These are phyloP conservation scores for Cladophialophora immunda DNA, from an alignment of 2,329 filamentous ascomycete genomes.

Conservation along the genomic window DNA sequence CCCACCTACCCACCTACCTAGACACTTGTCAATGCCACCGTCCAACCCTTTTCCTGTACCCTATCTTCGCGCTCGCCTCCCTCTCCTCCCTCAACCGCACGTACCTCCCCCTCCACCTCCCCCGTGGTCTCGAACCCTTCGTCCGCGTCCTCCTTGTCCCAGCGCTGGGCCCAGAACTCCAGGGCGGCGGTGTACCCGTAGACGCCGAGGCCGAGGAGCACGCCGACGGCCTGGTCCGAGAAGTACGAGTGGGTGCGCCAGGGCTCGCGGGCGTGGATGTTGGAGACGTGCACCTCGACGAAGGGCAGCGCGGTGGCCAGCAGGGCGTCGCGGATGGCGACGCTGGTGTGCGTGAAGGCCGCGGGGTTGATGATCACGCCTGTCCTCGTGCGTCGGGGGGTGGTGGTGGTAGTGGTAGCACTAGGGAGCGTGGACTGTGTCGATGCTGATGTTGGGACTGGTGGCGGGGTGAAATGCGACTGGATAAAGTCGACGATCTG, in stretches of 20 bases:
- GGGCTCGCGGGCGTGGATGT: conserved; percentile 75
- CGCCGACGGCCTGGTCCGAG: conserved; percentile 76
- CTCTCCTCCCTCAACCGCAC: too few relatives aligned
- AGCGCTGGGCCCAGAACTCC: conserved; percentile 58
- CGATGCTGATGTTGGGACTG: conserved; percentile 8
- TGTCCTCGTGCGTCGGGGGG: conserved; percentile 5
- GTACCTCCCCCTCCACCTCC: too few relatives aligned
- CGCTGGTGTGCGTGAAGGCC: conserved; percentile 78
- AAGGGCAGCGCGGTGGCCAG: conserved; percentile 75
- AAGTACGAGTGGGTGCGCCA: conserved; percentile 76
- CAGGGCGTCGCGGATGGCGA: conserved; percentile 78
- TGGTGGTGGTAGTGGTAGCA: too few relatives aligned
- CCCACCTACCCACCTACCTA: too few relatives aligned
- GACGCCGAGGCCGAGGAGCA: conserved; percentile 74
- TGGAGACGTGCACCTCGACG: conserved; percentile 79
- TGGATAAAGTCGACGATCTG: conserved; percentile 78
- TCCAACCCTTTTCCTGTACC: too few relatives aligned
- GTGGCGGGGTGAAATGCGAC: conserved; percentile 48
- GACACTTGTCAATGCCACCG: too few relatives aligned
- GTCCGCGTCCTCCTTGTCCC: conserved; percentile 42
- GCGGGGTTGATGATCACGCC: conserved; percentile 75
- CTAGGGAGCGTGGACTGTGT: too few relatives aligned
- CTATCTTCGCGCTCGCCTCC: too few relatives aligned
- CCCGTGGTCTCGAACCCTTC: too few relatives aligned
- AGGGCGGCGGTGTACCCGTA: conserved; percentile 70